A percentile compares a stretch with the other conserved stretches of the same genome.
phyloP scores from a whole-genome alignment of 2,329 filamentous ascomycete genomes.

The Diaporthe aspalathi region DNA sequence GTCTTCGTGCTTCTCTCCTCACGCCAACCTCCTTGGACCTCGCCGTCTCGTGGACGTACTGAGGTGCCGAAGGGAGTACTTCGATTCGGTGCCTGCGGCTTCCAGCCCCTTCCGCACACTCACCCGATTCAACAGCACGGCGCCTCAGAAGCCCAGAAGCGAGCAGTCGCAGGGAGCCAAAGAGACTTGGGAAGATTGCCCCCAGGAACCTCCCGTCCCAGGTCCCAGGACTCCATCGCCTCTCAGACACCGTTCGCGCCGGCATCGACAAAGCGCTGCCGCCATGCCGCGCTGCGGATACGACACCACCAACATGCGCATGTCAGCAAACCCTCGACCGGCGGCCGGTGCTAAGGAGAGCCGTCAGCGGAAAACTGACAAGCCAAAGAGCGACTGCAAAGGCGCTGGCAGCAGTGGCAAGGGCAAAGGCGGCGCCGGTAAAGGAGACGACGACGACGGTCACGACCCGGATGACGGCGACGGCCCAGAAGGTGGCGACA shows the following conservation, averaged over 20 bases:
- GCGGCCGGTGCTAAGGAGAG: background rate
- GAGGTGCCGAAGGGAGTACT: background rate
- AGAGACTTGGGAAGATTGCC: background rate
- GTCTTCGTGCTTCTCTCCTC: background rate
- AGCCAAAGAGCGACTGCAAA: background rate
- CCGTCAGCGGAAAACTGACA: background rate
- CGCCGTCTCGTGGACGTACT: background rate
- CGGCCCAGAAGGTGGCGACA: no score
- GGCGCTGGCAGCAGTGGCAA: background rate
- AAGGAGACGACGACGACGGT: background rate
- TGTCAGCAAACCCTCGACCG: slow-evolving; percentile 7
- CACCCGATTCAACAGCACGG: background rate
- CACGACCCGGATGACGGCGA: background rate
- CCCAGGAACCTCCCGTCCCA: background rate
- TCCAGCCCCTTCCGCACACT: background rate
- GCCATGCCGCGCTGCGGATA: slow-evolving; percentile 35
- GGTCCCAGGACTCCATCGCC: background rate
- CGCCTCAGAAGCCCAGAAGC: background rate
- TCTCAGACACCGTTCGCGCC: background rate
- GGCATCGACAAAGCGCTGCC: background rate
- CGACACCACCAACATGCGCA: slow-evolving; percentile 34
- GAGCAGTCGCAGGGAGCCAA: background rate
- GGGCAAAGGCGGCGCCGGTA: background rate
- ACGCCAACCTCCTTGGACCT: background rate
- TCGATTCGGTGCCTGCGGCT: background rate